Conservation (phyloP, 345 rosid genomes). For the Eucalyptus albens region DNA sequence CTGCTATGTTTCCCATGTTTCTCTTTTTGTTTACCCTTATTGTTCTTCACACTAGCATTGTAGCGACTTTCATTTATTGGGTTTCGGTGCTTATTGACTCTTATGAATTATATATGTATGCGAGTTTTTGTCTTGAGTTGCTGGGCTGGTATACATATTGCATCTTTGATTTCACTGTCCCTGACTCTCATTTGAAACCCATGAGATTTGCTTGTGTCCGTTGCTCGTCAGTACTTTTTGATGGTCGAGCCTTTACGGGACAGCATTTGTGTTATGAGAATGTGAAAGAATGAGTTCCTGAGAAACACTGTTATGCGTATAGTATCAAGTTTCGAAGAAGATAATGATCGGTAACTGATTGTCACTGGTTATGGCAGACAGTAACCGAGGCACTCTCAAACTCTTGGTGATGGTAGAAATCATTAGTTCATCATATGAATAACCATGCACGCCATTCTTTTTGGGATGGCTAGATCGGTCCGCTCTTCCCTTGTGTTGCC, state of each 20-base stretch:
- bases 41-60: not conserved
- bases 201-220: not conserved
- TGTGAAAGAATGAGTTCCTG: not conserved
- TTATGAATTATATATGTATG: not conserved
- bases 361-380: not conserved
- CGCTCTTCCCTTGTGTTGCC: not conserved
- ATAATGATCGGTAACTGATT: not conserved
- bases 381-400: not conserved
- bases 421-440: not conserved
- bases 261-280: not conserved
- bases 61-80: not conserved
- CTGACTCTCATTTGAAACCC: not conserved
- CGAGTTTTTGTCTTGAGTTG: not conserved
- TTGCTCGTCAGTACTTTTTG: not conserved
- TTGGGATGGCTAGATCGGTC: not conserved
- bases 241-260: not conserved
- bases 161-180: not conserved
- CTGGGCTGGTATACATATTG: not conserved
- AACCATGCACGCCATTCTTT: not conserved
- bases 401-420: not conserved
- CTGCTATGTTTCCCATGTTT: slow-evolving; percentile 1
- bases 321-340: not conserved
- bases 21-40: not conserved
- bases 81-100: not conserved
- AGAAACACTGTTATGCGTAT: not conserved